These are phyloP conservation scores for Eimeria acervulina DNA, from an alignment of 169 alveolate species.

Conservation along the genomic window DNA sequence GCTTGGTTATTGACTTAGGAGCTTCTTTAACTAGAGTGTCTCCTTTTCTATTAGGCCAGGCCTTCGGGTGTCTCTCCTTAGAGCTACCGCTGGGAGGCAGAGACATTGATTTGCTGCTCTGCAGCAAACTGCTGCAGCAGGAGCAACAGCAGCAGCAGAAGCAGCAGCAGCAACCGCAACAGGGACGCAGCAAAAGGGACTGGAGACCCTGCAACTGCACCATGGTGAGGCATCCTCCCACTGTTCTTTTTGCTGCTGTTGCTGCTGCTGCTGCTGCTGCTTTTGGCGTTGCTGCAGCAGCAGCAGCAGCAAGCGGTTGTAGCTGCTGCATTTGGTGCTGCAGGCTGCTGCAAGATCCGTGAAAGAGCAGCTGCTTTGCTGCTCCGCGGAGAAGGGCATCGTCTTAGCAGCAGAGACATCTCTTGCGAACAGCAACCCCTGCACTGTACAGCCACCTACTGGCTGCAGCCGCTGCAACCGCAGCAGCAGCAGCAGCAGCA, in stretches of 20 bases:
- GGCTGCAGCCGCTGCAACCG: background rate
- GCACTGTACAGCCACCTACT: too few relatives aligned
- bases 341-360: too few relatives aligned
- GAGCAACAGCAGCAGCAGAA: slow-evolving; percentile 28
- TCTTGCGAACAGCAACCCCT: too few relatives aligned
- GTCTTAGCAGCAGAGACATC: too few relatives aligned
- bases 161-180: slow-evolving; percentile 28
- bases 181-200: background rate
- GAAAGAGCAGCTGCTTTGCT: too few relatives aligned
- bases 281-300: background rate
- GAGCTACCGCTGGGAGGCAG: slow-evolving; percentile 76
- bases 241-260: background rate
- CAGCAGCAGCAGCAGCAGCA: slow-evolving; percentile 37
- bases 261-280: slow-evolving; percentile 39
- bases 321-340: too few relatives aligned
- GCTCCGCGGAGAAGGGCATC: too few relatives aligned
- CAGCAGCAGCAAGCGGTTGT: too few relatives aligned
- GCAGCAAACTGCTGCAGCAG: background rate
- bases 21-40: background rate
- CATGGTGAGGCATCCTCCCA: background rate
- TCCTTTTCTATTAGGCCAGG: slow-evolving; percentile 51
- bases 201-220: background rate
- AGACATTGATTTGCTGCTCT: slow-evolving; percentile 10
- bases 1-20: slow-evolving; percentile 51
- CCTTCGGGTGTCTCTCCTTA: slow-evolving; percentile 31